Conservation (phyloP, 805 yeast species). For the Starmera quercuum region DNA sequence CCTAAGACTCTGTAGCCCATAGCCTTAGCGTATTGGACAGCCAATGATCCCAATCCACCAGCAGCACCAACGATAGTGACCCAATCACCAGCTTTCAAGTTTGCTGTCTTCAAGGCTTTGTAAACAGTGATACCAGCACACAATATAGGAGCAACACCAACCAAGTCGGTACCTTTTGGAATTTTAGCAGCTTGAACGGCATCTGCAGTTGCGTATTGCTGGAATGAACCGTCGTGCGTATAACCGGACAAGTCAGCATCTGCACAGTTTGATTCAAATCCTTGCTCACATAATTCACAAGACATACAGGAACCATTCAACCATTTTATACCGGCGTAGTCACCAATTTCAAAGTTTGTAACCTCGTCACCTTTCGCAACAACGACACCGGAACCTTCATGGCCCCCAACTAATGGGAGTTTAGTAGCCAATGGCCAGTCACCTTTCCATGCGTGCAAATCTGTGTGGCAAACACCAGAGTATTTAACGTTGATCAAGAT, state of each 20-base stretch:
- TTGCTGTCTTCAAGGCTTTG: constrained; percentile 54
- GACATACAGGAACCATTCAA: constrained; percentile 54
- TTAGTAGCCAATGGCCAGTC: constrained; percentile 55
- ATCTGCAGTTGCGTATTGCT: constrained; percentile 54
- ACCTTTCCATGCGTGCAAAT: constrained; percentile 65
- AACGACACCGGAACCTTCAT: constrained; percentile 63
- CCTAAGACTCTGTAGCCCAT: constrained; percentile 64
- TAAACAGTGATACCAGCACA: constrained; percentile 62
- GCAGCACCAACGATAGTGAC: constrained; percentile 68
- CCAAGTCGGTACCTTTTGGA: constrained; percentile 44
- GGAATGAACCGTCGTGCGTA: constrained; percentile 62
- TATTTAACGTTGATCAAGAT: constrained; percentile 53
- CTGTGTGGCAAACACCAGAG: constrained; percentile 66
- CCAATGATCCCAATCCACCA: constrained; percentile 71
- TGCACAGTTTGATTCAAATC: constrained; percentile 55
- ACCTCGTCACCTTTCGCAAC: constrained; percentile 52
- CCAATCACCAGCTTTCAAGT: constrained; percentile 54
- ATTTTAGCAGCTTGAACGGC: constrained; percentile 52
- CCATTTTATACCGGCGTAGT: constrained; percentile 58
- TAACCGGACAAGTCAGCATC: constrained; percentile 61
- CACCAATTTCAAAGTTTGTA: constrained; percentile 50
- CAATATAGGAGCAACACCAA: constrained; percentile 45
- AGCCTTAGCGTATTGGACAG: constrained; percentile 65
- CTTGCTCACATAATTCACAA: constrained; percentile 51
- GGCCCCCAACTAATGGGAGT: constrained; percentile 60